Evolutionary conservation across 495 filamentous ascomycete species (phyloP), one percentile per base, ranked within the genome.

Genomic region (Penicillium alfredii): DNA sequence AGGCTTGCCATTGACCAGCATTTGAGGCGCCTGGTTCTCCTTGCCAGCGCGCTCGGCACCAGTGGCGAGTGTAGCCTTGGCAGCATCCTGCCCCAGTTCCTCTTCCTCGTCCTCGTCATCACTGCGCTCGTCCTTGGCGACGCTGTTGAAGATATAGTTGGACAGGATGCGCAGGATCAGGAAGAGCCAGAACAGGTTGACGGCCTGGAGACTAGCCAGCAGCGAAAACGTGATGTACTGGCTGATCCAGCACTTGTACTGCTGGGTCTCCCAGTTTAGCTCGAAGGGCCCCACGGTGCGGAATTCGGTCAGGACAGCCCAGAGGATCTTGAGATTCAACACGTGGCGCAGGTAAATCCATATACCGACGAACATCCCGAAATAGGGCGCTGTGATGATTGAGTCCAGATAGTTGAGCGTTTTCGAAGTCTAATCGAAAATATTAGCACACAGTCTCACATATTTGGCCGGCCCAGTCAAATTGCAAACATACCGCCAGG

Each of bases 341-440:
- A 80, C 85, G 61, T 98, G 92, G 35, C 92, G 86, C 40, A 90
- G 73, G 64, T 98, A 98, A 58, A 84, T 77, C 92, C 92, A 98
- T 44, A 84, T 66, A 47, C 62, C 64, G 38, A 94, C 82, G 66
- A 97, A 98, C 44, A 82, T 41, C 52, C 69, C 75, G 66, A 88
- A 97, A 67, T 89, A 97, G 9, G 86, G 88, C 3, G 69, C 75
- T 0, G 82, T 84, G 28, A 94, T 69, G 33, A 69, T 61, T 25
- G 81, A 78, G 51, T 94, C 84, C 39, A 97, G 62, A 63, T 98
- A 98, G 66, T 95, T 95, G 35, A 98, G 74, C 1, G 80, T 81
- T 67, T 97, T 97, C 33, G 89, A 95, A 3, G 87, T 94, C 82
- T 94, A 32, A 9, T 26, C 31, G 38, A 10, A 11, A 6, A n/a